These are phyloP conservation scores for Penicillium mononematosum DNA, from an alignment of 495 filamentous ascomycete species.

Conservation along the genomic window DNA sequence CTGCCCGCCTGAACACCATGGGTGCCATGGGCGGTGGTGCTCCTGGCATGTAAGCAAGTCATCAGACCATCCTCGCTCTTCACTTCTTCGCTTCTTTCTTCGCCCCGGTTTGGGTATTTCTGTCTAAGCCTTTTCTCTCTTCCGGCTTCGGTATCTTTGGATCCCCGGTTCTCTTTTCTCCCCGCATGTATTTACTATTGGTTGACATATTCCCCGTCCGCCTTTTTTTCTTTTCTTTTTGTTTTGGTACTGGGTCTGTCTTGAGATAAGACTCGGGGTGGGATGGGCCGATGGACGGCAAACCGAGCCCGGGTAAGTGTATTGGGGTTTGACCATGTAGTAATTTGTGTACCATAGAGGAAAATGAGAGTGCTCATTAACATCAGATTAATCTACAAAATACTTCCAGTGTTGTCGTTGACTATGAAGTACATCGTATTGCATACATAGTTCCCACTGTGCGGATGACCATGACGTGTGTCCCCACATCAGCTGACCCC, in stretches of 20 bases:
- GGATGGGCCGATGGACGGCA: conserved; percentile 16
- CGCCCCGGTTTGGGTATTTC: conserved; percentile 16
- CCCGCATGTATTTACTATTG: conserved; percentile 42
- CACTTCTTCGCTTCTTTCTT: conserved; percentile 17
- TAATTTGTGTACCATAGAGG: conserved; percentile 38
- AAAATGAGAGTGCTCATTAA: conserved; percentile 23
- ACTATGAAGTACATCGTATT: not conserved
- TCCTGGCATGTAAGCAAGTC: conserved; percentile 38
- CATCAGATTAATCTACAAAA: not conserved
- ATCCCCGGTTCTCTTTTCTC: conserved; percentile 26
- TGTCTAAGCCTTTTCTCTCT: conserved; percentile 21
- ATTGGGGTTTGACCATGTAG: conserved; percentile 22
- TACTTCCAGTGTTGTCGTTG: not conserved
- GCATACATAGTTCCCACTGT: not conserved
- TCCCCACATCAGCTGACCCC: conserved; percentile 12
- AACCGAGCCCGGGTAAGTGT: conserved; percentile 14
- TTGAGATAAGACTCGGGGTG: conserved; percentile 17
- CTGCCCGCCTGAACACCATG: conserved; percentile 77
- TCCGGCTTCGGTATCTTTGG: conserved; percentile 25
- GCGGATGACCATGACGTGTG: conserved; percentile 11
- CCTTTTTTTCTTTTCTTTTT: conserved; percentile 22
- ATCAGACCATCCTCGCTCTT: conserved; percentile 20
- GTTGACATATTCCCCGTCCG: conserved; percentile 29
- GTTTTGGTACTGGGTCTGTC: conserved; percentile 25
- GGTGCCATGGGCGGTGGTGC: conserved; percentile 45